Conservation (phyloP, 768 basidiomycete genomes). For the Tylopilus cervinicoccineus region DNA sequence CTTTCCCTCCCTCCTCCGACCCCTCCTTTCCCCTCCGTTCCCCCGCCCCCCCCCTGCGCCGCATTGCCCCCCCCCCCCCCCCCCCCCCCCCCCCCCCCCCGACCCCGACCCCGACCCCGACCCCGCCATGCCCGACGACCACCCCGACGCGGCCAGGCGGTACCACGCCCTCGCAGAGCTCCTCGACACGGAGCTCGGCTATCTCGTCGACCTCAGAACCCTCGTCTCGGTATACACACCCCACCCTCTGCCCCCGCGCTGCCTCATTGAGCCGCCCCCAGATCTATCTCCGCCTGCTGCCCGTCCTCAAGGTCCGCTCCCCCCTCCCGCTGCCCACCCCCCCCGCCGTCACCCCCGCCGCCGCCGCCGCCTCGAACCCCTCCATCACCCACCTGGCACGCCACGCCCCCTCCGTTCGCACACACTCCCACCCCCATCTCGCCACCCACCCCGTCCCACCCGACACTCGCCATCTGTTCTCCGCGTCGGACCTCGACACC, state of each 20-base stretch:
- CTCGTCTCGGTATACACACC: slow-evolving; percentile 65
- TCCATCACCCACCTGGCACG: slow-evolving; percentile 33
- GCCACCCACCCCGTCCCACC: slow-evolving; percentile 13
- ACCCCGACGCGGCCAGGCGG: slow-evolving; percentile 16
- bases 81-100: not conserved
- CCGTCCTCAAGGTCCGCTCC: slow-evolving; percentile 38
- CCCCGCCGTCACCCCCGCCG: no score
- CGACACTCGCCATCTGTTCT: slow-evolving; percentile 51
- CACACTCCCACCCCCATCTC: slow-evolving; percentile 43
- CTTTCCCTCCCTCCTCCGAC: no score
- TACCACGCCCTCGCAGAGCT: slow-evolving; percentile 84
- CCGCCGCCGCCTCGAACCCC: slow-evolving; percentile 25
- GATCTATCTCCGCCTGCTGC: slow-evolving; percentile 64
- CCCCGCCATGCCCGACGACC: not conserved
- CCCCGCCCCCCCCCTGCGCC: not conserved
- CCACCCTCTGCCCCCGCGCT: not conserved
- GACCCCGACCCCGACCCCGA: not conserved
- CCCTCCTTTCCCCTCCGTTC: not conserved
- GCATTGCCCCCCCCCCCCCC: not conserved
- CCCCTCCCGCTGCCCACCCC: slow-evolving; percentile 10
- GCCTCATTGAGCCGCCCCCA: slow-evolving; percentile 25
- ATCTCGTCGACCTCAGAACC: slow-evolving; percentile 71
- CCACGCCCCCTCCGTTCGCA: slow-evolving; percentile 40
- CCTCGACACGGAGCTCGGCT: slow-evolving; percentile 78
- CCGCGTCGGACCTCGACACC: slow-evolving; percentile 51